Conservation (phyloP, 345 rosid species). For the Anacardium occidentale region DNA sequence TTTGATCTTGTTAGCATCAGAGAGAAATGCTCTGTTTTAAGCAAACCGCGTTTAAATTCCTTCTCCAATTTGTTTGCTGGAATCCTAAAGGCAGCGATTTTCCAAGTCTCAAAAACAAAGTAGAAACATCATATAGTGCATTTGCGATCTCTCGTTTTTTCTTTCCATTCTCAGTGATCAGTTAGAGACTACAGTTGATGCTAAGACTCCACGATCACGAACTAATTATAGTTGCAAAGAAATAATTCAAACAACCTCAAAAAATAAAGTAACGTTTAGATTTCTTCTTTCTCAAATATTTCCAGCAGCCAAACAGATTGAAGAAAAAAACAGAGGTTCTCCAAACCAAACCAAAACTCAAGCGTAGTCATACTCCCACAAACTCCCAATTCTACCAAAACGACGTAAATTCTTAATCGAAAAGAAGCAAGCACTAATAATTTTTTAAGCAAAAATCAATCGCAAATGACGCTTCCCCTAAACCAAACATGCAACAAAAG, state of each 20-base stretch:
- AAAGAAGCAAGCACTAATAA: constrained; percentile 7
- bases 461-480: too few relatives aligned
- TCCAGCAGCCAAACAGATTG: constrained; percentile 1
- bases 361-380: not conserved
- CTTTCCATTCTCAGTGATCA: not conserved
- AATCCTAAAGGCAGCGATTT: too few relatives aligned
- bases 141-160: not conserved
- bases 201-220: not conserved
- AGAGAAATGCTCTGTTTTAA: too few relatives aligned
- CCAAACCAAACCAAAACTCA: not conserved
- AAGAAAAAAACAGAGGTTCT: constrained; percentile 16
- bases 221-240: not conserved
- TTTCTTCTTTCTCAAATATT: too few relatives aligned
- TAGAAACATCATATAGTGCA: not conserved
- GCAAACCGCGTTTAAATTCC: not conserved
- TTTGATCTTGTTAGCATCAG: too few relatives aligned
- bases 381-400: not conserved
- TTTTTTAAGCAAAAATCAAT: not conserved
- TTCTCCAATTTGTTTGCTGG: not conserved
- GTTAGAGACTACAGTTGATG: not conserved
- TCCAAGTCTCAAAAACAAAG: too few relatives aligned
- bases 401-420: not conserved
- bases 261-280: not conserved
- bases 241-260: not conserved
- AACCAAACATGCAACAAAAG: too few relatives aligned